A percentile compares a stretch with the other conserved stretches of the same genome.
phyloP scores from a whole-genome alignment of 805 yeast species.

The Lipomyces spencermartinsiae region DNA sequence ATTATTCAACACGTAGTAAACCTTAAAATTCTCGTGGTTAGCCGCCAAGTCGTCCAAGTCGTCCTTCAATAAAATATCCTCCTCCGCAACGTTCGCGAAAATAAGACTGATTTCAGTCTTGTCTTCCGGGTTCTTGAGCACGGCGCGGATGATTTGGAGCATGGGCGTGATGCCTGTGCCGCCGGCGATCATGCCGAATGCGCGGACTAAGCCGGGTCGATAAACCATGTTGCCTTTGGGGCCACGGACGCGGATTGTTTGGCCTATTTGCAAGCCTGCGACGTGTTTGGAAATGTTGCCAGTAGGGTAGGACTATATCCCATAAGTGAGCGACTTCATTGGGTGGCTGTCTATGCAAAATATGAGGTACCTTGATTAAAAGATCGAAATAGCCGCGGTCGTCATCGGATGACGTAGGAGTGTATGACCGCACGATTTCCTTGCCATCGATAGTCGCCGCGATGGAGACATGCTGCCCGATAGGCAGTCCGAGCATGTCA shows the following conservation, averaged over 20 bases:
- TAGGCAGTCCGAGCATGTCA: constrained; percentile 84
- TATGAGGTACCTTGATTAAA: constrained; percentile 88
- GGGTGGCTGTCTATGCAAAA: constrained; percentile 75
- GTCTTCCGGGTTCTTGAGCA: constrained; percentile 81
- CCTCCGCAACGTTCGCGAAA: constrained; percentile 78
- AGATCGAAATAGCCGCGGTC: constrained; percentile 78
- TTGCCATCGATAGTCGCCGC: constrained; percentile 78
- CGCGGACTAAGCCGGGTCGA: constrained; percentile 74
- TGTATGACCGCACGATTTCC: constrained; percentile 79
- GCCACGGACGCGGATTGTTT: constrained; percentile 72
- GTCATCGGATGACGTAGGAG: constrained; percentile 79
- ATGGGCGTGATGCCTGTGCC: constrained; percentile 98
- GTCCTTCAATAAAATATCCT: constrained; percentile 78
- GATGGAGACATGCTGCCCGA: constrained; percentile 90
- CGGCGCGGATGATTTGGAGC: constrained; percentile 75
- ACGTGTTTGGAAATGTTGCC: constrained; percentile 85
- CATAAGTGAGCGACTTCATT: constrained; percentile 68
- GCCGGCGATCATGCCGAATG: constrained; percentile 85
- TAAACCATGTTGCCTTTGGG: constrained; percentile 91
- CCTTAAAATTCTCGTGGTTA: constrained; percentile 76
- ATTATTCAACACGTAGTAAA: constrained; percentile 82
- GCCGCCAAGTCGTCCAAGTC: constrained; percentile 73
- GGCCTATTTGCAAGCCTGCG: constrained; percentile 77
- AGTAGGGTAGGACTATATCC: constrained; percentile 58
- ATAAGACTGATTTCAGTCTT: constrained; percentile 83